phyloP scores from a whole-genome alignment of 257 asterid species.

The Capsicum baccatum region DNA sequence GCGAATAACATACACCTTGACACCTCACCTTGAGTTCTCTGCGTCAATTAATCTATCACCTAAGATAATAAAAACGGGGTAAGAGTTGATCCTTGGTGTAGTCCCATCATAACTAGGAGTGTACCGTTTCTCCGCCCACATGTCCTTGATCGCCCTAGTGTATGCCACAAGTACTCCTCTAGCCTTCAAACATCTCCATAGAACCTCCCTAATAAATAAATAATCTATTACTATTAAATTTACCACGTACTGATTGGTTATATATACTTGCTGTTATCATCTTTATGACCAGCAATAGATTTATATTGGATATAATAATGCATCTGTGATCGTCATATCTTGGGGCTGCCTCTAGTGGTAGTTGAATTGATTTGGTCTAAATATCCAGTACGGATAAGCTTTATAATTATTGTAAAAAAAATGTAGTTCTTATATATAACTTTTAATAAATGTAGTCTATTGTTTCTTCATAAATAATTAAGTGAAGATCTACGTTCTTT shows the following conservation, averaged over 20 bases:
- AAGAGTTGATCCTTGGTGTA: too few species aligned
- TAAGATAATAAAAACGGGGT: too few species aligned
- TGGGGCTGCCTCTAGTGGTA: background rate
- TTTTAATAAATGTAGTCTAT: background rate
- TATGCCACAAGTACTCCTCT: too few species aligned
- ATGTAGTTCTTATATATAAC: background rate
- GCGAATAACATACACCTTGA: too few species aligned
- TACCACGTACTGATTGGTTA: background rate
- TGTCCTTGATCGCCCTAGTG: too few species aligned
- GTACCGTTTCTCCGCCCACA: too few species aligned
- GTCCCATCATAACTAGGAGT: too few species aligned
- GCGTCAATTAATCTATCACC: too few species aligned
- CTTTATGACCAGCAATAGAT: background rate
- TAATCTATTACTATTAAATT: background rate
- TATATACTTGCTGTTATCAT: background rate
- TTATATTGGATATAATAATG: background rate
- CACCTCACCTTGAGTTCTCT: too few species aligned
- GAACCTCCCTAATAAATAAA: too few species aligned
- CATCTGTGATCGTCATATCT: background rate
- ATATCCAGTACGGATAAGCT: background rate
- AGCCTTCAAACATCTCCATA: too few species aligned
- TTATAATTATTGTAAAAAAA: background rate
- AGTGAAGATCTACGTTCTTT: background rate
- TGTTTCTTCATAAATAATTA: background rate
- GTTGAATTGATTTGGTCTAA: slow-evolving; percentile 11